phyloP scores from a whole-genome alignment of 495 filamentous ascomycete genomes.

The Lophiostoma macrostomum region DNA sequence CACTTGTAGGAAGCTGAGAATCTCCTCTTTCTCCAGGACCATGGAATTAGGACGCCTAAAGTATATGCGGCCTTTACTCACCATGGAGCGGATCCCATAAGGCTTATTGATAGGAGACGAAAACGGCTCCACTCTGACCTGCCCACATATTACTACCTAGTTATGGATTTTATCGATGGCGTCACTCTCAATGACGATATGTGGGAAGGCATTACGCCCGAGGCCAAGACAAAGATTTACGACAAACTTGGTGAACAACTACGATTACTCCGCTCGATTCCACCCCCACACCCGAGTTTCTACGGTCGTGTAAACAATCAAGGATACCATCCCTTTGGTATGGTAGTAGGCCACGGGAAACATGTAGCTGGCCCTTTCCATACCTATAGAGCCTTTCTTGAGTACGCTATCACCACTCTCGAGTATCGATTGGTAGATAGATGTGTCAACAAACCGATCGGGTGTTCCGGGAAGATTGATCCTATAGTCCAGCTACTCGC shows the following conservation, averaged over 20 bases:
- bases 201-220: not conserved
- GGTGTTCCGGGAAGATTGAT: not conserved
- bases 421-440: no score
- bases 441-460: not conserved
- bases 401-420: not conserved
- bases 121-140: not conserved
- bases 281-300: not conserved
- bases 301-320: not conserved
- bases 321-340: not conserved
- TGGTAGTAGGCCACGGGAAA: not conserved
- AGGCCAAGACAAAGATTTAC: not conserved
- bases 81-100: not conserved
- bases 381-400: not conserved
- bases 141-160: not conserved
- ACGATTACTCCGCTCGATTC: conserved; percentile 3
- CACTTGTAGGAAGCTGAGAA: conserved; percentile 1
- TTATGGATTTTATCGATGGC: conserved; percentile 5
- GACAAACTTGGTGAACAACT: not conserved
- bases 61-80: conserved; percentile 1
- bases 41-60: not conserved
- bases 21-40: not conserved
- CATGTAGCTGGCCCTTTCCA: not conserved
- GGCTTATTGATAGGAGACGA: not conserved
- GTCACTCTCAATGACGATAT: not conserved
- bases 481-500: not conserved